Percentiles rank a stretch among this genome's conserved stretches.
Evolutionary conservation across 108 stramenopile species (phyloP).

Genomic region (Conticribra guillardii): DNA sequence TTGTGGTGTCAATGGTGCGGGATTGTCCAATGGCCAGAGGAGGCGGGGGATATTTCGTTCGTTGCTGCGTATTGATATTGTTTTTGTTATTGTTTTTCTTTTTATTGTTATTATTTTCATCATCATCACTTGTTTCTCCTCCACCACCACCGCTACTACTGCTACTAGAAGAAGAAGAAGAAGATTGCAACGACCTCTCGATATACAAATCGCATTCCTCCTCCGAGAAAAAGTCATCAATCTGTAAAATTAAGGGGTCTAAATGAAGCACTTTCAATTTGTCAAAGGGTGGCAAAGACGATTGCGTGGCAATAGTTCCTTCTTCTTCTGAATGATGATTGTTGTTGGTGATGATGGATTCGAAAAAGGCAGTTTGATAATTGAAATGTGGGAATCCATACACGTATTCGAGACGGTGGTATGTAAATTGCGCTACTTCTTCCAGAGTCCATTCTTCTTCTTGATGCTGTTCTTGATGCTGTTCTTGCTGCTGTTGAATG

Average conservation of each 20-base stretch:
- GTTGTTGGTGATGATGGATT: background rate
- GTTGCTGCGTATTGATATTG: too few species aligned
- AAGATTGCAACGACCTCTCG: background rate
- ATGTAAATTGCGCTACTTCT: background rate
- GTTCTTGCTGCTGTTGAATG: background rate
- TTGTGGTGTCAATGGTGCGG: background rate
- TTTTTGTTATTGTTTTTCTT: background rate
- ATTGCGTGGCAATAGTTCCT: background rate
- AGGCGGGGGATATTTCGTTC: too few species aligned
- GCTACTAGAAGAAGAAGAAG: too few species aligned
- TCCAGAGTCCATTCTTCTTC: too few species aligned
- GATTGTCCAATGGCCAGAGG: background rate
- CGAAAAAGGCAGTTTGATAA: background rate
- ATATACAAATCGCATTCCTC: slow-evolving; percentile 10
- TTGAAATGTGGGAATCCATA: background rate
- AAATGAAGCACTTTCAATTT: background rate
- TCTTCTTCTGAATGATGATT: background rate
- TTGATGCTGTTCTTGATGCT: background rate
- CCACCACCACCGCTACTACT: too few species aligned
- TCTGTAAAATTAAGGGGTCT: background rate
- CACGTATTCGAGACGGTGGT: background rate
- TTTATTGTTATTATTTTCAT: background rate
- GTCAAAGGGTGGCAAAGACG: slow-evolving; percentile 5
- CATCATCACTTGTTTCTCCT: too few species aligned
- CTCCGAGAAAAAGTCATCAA: slow-evolving; percentile 10